Percentiles rank a stretch among this genome's conserved stretches.
phyloP scores from a whole-genome alignment of 352 stramenopile species.

The Thraustochytrium sp. region DNA sequence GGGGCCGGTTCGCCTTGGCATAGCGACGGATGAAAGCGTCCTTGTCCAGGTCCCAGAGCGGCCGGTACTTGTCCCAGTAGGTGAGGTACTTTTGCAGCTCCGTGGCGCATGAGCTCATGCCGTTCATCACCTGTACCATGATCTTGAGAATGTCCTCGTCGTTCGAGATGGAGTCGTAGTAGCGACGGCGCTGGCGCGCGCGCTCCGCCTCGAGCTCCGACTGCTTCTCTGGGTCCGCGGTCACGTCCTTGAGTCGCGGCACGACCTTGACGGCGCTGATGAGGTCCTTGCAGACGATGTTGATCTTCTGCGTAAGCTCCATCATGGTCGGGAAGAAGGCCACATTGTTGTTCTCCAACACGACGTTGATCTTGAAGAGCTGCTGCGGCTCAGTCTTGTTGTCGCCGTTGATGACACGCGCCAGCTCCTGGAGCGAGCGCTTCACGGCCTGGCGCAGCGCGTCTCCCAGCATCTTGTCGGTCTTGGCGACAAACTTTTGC shows the following conservation, averaged over 20 bases:
- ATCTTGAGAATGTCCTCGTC: slow-evolving; percentile 91
- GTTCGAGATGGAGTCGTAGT: slow-evolving; percentile 88
- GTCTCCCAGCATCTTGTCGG: slow-evolving; percentile 80
- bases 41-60: slow-evolving; percentile 87
- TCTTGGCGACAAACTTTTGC: slow-evolving; percentile 76
- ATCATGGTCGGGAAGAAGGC: slow-evolving; percentile 88
- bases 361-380: slow-evolving; percentile 83
- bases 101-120: slow-evolving; percentile 82
- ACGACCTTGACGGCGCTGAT: slow-evolving; percentile 85
- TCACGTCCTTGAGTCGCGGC: slow-evolving; percentile 59
- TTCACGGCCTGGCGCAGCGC: slow-evolving; percentile 83
- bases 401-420: slow-evolving; percentile 79
- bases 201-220: slow-evolving; percentile 28
- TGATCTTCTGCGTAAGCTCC: slow-evolving; percentile 86
- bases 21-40: slow-evolving; percentile 90
- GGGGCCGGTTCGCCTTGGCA: slow-evolving; percentile 81
- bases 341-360: slow-evolving; percentile 83
- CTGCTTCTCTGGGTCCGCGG: slow-evolving; percentile 25
- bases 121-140: slow-evolving; percentile 90
- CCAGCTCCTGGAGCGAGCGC: slow-evolving; percentile 85
- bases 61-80: slow-evolving; percentile 74
- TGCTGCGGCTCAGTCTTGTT: slow-evolving; percentile 66
- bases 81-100: slow-evolving; percentile 87
- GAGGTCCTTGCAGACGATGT: slow-evolving; percentile 87
- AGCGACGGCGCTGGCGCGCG: slow-evolving; percentile 54